A percentile compares a stretch with the other conserved stretches of the same genome.
Conservation (phyloP, 164 flowering plant species). For the Aristolochia fimbriata region DNA sequence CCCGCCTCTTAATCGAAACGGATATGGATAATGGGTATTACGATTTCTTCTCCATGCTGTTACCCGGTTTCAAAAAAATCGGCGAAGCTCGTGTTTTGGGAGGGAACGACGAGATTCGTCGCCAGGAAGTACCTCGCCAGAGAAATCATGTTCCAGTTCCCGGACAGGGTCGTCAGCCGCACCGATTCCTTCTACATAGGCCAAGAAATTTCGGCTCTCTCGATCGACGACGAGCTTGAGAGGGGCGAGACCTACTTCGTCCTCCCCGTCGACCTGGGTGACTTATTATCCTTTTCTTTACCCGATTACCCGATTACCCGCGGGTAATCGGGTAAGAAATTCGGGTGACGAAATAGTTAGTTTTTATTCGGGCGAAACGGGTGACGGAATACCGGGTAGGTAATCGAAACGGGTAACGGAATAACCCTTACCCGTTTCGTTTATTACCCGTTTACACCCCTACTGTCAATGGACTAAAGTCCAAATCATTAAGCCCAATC, state of each 20-base stretch:
- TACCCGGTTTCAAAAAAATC: slow-evolving; percentile 7
- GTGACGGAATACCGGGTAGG: too few relatives aligned
- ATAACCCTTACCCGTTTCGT: too few relatives aligned
- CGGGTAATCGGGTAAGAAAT: too few relatives aligned
- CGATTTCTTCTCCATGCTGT: slow-evolving; percentile 24
- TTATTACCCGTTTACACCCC: too few relatives aligned
- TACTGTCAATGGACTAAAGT: too few relatives aligned
- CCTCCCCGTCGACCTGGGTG: slow-evolving; percentile 64
- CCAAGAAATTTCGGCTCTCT: slow-evolving; percentile 47
- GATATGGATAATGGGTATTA: slow-evolving; percentile 60
- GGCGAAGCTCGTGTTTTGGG: slow-evolving; percentile 48
- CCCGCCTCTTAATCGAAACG: too few relatives aligned
- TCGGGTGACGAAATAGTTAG: too few relatives aligned
- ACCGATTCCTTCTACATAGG: slow-evolving; percentile 88
- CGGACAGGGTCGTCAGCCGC: slow-evolving; percentile 65
- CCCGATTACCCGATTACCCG: too few relatives aligned
- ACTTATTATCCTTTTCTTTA: too few relatives aligned
- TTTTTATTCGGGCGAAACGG: too few relatives aligned
- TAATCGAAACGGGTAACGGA: too few relatives aligned
- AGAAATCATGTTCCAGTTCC: slow-evolving; percentile 78
- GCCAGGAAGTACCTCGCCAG: slow-evolving; percentile 48
- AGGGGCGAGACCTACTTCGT: slow-evolving; percentile 63
- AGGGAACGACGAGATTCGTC: slow-evolving; percentile 42
- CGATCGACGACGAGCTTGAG: slow-evolving; percentile 39
- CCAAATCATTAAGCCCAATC: too few relatives aligned